Evolutionary conservation across 352 stramenopile species (phyloP), one percentile per base, ranked within the genome.

Genomic region (Phytophthora sp.): DNA sequence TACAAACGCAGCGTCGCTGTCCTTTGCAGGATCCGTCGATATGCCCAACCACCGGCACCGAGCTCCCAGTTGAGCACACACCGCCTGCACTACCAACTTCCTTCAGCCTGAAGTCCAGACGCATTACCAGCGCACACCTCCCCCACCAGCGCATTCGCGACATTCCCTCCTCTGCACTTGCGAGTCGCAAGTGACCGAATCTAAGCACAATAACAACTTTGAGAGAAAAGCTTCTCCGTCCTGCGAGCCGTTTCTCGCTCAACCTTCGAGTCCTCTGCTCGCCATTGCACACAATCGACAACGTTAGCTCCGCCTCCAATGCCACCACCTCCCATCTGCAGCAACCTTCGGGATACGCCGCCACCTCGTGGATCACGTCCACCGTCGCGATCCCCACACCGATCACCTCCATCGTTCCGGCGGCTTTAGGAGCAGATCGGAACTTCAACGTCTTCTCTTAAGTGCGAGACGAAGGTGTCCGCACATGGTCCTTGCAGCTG

Each of bases 81-180:
- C 77, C 21, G 78, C 75, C 75, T 85, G 39, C 11, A n/a, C n/a
- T n/a, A n/a, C n/a, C n/a, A n/a, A n/a, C n/a, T n/a, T n/a, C n/a
- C n/a, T n/a, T n/a, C n/a, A n/a, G n/a, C n/a, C n/a, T n/a, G n/a
- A n/a, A n/a, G n/a, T n/a, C n/a, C n/a, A n/a, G n/a, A n/a, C n/a
- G n/a, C n/a, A n/a, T n/a, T n/a, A n/a, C n/a, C n/a, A 3, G 82
- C 58, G 31, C 73, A 78, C 15, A 91, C 77, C 21, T 78, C 75
- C 75, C 84, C 38, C 56, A 87, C 79, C 50, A 91, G 53, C 23
- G 76, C 73, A 54, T 91, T 89, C 17, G 79, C 78, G 35, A 66
- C 79, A 45, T 91, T 91, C 31, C 82, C 82, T 27, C 82, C 82
- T 62, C 82, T 89, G 53, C 74, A 79, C 28, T 87, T 88, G 13